These are phyloP conservation scores for Capsicum pubescens DNA, from an alignment of 257 asterid species.

Conservation along the genomic window DNA sequence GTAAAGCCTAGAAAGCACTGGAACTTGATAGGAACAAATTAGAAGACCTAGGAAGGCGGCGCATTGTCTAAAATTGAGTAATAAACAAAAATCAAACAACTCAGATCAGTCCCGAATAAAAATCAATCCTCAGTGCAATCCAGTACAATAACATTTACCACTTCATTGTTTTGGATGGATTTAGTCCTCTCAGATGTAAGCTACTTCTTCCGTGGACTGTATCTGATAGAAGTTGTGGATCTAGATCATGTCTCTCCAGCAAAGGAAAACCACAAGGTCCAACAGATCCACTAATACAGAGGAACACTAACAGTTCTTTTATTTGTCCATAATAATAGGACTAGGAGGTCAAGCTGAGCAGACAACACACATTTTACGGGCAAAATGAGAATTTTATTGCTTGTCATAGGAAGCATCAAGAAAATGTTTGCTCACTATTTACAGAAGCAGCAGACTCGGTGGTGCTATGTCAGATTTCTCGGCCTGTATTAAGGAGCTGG, in stretches of 20 bases:
- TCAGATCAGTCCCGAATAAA: neutral
- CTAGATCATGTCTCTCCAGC: neutral
- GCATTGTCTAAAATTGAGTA: neutral
- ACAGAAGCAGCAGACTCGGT: neutral
- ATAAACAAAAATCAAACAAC: constrained; percentile 21
- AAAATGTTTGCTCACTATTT: neutral
- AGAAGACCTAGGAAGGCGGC: constrained; percentile 9
- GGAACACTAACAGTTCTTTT: neutral
- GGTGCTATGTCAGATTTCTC: too few species aligned
- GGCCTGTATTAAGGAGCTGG: too few species aligned
- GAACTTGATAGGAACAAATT: constrained; percentile 21
- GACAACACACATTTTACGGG: neutral
- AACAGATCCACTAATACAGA: neutral
- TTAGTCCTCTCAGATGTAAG: neutral
- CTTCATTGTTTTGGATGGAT: neutral
- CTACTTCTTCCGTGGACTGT: neutral
- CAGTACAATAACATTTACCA: neutral
- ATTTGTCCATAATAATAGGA: neutral
- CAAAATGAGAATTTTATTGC: neutral
- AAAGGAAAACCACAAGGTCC: neutral
- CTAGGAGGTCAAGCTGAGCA: neutral
- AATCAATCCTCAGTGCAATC: neutral
- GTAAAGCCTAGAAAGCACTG: constrained; percentile 11
- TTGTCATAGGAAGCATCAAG: neutral
- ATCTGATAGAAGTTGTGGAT: constrained; percentile 3